These are phyloP conservation scores for Prunus mongolica DNA, from an alignment of 306 rosid species.

Conservation along the genomic window DNA sequence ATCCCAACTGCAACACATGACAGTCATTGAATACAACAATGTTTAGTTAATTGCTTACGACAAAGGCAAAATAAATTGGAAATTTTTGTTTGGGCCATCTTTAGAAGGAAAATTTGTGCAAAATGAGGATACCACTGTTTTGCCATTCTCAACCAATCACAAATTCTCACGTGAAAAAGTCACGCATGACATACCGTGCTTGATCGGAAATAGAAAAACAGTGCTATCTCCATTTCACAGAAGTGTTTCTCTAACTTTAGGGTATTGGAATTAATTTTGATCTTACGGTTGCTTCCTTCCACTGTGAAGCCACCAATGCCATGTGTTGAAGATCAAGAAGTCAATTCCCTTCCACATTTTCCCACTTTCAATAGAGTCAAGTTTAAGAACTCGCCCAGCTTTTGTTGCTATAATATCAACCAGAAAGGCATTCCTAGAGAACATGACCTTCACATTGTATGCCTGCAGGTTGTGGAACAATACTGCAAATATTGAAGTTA, in stretches of 20 bases:
- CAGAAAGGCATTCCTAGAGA: constrained; percentile 37
- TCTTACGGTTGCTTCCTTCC: constrained; percentile 52
- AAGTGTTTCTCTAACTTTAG: background rate
- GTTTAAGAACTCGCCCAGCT: constrained; percentile 30
- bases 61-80: no score
- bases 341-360: constrained; percentile 29
- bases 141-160: no score
- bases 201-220: accelerated
- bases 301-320: constrained; percentile 53
- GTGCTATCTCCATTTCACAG: no score
- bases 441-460: constrained; percentile 25
- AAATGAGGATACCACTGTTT: no score
- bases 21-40: background rate
- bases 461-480: constrained; percentile 16
- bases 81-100: no score
- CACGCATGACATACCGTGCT: accelerated
- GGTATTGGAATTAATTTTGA: background rate
- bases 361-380: constrained; percentile 31
- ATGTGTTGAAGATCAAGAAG: constrained; percentile 40
- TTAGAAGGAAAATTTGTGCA: no score
- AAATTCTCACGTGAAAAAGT: no score
- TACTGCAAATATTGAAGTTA: background rate
- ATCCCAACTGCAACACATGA: constrained; percentile 54
- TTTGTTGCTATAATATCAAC: constrained; percentile 31
- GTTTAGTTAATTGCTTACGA: background rate